Conservation (phyloP, 257 asterid genomes). For the Perilla frutescens region DNA sequence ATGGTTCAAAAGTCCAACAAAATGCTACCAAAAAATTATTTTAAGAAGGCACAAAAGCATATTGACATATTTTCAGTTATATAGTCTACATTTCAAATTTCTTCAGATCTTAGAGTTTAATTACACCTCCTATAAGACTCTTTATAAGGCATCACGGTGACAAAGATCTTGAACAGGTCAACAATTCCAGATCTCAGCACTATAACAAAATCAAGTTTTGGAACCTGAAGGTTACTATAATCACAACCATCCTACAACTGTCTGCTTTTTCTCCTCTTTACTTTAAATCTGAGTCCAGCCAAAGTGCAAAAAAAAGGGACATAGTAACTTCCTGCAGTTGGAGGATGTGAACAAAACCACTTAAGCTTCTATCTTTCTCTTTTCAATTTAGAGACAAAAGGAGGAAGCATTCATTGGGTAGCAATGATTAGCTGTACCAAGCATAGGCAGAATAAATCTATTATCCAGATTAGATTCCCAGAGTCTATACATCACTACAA, state of each 20-base stretch:
- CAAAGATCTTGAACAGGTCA: neutral
- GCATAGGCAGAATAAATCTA: neutral
- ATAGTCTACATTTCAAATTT: neutral
- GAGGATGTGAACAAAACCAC: neutral
- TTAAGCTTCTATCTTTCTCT: neutral
- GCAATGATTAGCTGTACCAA: constrained; percentile 13
- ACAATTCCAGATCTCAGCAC: constrained; percentile 3
- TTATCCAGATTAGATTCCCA: constrained; percentile 12
- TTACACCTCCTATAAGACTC: neutral
- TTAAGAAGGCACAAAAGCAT: neutral
- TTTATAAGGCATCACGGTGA: constrained; percentile 7
- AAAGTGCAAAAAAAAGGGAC: constrained; percentile 7
- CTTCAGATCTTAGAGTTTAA: neutral
- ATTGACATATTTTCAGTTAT: constrained; percentile 5
- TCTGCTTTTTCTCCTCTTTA: constrained; percentile 4
- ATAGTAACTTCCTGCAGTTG: neutral
- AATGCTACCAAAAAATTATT: neutral
- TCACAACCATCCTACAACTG: neutral
- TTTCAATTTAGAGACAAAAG: constrained; percentile 3
- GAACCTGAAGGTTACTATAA: neutral
- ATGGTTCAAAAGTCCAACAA: constrained; percentile 1
- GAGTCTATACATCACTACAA: neutral
- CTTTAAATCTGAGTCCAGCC: constrained; percentile 4
- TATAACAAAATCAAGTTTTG: neutral
- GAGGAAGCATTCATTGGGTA: constrained; percentile 2